phyloP scores from a whole-genome alignment of 2,329 filamentous ascomycete genomes.

The Amylocarpus encephaloides region DNA sequence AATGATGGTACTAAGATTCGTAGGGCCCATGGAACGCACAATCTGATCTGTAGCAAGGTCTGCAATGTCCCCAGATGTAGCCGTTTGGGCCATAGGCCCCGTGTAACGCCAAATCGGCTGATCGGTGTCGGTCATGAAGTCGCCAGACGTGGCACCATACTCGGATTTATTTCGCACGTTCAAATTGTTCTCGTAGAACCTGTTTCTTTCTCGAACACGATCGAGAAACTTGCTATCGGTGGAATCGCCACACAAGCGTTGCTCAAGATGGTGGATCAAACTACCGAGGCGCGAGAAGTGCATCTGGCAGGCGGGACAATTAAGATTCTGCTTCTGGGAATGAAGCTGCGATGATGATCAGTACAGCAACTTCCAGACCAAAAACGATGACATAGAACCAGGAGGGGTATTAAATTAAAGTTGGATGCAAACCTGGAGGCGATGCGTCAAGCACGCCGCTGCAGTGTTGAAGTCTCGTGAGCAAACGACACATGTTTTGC shows the following conservation, averaged over 20 bases:
- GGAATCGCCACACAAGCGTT: slow-evolving; percentile 9
- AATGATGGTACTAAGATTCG: no score
- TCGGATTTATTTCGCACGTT: slow-evolving; percentile 5
- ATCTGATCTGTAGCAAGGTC: no score
- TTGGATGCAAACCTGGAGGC: no score
- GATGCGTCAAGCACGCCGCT: no score
- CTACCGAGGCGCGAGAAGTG: slow-evolving; percentile 20
- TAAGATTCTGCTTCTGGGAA: slow-evolving; percentile 15
- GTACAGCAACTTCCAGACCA: no score
- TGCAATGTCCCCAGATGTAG: no score
- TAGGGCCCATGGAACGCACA: no score
- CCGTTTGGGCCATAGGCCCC: no score
- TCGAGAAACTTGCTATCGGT: slow-evolving; percentile 2
- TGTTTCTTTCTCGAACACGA: slow-evolving; percentile 3
- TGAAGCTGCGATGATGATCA: slow-evolving; percentile 17
- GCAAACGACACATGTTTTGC: no score
- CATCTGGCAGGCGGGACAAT: slow-evolving; percentile 16
- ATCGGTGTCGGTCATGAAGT: not conserved
- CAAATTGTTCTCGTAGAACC: not conserved
- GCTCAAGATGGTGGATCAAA: slow-evolving; percentile 21
- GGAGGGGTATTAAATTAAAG: no score
- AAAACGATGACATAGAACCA: no score
- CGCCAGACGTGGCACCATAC: slow-evolving; percentile 5
- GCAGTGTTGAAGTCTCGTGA: no score
- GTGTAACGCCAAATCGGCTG: not conserved